Conservation (phyloP, 1,139 yeast genomes). For the Magnusiomyces fungicola region DNA sequence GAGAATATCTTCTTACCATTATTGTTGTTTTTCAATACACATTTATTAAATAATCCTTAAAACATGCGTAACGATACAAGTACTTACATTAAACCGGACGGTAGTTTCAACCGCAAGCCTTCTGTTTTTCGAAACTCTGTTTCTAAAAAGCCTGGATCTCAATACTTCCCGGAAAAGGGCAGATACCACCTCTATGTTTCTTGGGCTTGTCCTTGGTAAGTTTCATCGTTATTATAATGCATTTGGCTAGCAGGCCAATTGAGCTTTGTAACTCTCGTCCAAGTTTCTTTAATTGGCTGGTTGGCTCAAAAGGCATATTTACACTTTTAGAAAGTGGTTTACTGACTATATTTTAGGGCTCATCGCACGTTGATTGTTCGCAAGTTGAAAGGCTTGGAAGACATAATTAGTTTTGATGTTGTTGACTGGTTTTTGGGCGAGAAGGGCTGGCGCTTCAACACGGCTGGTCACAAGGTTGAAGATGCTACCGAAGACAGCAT, state of each 20-base stretch:
- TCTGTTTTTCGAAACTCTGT: constrained; percentile 50
- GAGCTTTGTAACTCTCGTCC: no score
- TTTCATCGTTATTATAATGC: no score
- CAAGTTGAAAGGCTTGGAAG: constrained; percentile 66
- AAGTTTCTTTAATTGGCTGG: no score
- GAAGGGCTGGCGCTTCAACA: constrained; percentile 79
- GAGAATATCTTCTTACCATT: no score
- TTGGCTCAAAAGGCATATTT: no score
- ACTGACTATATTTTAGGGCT: no score
- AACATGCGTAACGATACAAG: no score
- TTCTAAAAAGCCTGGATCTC: constrained; percentile 50
- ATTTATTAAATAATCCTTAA: no score
- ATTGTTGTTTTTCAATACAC: no score
- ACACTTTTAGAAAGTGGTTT: no score
- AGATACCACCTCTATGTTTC: constrained; percentile 87
- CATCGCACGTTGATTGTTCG: constrained; percentile 76
- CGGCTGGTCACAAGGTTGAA: constrained; percentile 40
- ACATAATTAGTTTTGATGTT: constrained; percentile 39
- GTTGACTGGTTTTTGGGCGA: constrained; percentile 83
- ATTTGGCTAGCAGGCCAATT: no score
- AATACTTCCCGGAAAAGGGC: constrained; percentile 63
- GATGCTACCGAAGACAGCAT: constrained; percentile 62
- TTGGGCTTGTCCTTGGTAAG: constrained; percentile 78
- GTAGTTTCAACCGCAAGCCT: constrained; percentile 3
- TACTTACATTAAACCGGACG: no score